phyloP scores from a whole-genome alignment of 257 asterid genomes.

The Solanum appendiculatum region DNA sequence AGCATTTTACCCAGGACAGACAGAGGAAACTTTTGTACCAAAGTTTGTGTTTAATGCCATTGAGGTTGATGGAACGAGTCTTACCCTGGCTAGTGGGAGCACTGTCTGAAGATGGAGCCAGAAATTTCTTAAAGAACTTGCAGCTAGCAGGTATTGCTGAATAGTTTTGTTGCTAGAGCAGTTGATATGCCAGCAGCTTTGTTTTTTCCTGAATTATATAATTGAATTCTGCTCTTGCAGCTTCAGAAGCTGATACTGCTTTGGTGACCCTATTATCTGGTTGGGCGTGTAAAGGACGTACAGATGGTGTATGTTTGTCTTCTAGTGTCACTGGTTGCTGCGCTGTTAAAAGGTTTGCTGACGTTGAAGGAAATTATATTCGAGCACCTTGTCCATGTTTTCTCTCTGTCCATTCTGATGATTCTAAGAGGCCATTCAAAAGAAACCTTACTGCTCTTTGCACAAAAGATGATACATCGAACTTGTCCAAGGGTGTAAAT shows the following conservation, averaged over 20 bases:
- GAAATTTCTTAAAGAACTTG: conserved; percentile 25
- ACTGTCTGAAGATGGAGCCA: conserved; percentile 30
- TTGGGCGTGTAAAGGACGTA: conserved; percentile 42
- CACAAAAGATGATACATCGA: background rate
- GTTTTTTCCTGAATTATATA: conserved; percentile 2
- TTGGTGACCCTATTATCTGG: conserved; percentile 36
- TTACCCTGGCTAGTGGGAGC: conserved; percentile 37
- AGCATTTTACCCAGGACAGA: conserved; percentile 26
- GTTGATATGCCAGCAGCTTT: background rate
- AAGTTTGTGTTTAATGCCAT: conserved; percentile 37
- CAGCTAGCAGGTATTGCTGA: conserved; percentile 30
- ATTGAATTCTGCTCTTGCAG: conserved; percentile 17
- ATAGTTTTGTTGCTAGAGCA: background rate
- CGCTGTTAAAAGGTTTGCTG: conserved; percentile 10
- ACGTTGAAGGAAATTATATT: conserved; percentile 14
- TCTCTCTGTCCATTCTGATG: conserved; percentile 9
- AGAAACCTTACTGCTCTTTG: conserved; percentile 8
- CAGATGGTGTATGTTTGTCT: conserved; percentile 30
- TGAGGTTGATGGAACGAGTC: conserved; percentile 38
- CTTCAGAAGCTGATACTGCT: conserved; percentile 29
- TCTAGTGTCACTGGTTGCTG: conserved; percentile 26
- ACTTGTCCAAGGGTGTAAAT: conserved; percentile 6
- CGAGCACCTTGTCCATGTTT: conserved; percentile 24
- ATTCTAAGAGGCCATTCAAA: conserved; percentile 20
- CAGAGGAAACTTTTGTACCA: conserved; percentile 36